Evolutionary conservation across 2,329 filamentous ascomycete species (phyloP).

Genomic region (Dryadomyces quercus-mongolicae): DNA sequence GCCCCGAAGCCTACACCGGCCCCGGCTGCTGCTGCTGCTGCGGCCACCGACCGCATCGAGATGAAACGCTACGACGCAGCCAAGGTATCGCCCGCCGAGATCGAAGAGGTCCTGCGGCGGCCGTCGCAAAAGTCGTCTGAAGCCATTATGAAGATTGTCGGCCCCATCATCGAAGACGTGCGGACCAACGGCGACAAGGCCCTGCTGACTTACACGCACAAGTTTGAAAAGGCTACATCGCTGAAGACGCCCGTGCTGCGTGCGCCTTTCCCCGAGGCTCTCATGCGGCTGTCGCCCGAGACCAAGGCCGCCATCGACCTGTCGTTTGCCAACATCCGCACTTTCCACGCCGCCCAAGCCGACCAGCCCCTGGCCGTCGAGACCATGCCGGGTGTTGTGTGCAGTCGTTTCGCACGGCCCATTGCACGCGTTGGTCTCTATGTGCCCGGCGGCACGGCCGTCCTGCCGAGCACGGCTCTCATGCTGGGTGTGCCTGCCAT

Average conservation of each 20-base stretch:
- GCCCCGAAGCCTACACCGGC: not conserved
- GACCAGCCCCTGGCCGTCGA: conserved; percentile 74
- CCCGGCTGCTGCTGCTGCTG: conserved; percentile 21
- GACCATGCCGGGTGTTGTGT: conserved; percentile 95
- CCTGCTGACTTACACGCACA: conserved; percentile 87
- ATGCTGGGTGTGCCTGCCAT: conserved; percentile 97
- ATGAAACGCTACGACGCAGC: conserved; percentile 72
- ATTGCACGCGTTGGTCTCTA: conserved; percentile 97
- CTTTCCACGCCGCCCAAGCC: conserved; percentile 86
- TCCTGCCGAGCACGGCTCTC: conserved; percentile 90
- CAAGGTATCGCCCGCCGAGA: conserved; percentile 48
- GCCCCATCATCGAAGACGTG: conserved; percentile 83
- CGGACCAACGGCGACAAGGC: conserved; percentile 75
- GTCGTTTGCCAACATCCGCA: conserved; percentile 87
- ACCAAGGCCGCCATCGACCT: conserved; percentile 87
- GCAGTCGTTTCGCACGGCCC: conserved; percentile 81
- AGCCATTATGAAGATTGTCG: conserved; percentile 79
- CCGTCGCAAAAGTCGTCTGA: conserved; percentile 95
- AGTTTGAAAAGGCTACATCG: conserved; percentile 92
- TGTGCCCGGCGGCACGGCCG: conserved; percentile 89
- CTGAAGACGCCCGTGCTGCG: conserved; percentile 79
- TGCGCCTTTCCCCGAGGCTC: conserved; percentile 71
- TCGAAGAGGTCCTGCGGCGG: conserved; percentile 66
- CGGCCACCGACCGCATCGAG: conserved; percentile 49
- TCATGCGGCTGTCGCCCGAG: conserved; percentile 78